Evolutionary conservation across 768 basidiomycete genomes (phyloP).

Genomic region (Termitomyces sp.): DNA sequence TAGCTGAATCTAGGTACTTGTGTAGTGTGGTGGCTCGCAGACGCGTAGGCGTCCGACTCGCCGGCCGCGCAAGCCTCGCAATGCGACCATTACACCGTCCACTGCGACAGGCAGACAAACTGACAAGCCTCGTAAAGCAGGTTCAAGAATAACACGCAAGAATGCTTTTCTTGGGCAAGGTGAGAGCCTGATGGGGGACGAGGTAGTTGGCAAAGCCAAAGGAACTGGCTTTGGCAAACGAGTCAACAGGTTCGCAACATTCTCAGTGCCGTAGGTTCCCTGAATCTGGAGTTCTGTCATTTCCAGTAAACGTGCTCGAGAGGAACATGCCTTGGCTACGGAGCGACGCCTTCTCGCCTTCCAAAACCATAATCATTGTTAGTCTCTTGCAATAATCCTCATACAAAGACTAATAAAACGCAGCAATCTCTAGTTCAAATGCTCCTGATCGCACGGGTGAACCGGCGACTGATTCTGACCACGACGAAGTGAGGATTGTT

Average conservation of each 20-base stretch:
- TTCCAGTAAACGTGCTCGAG: constrained; percentile 69
- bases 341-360: constrained; percentile 54
- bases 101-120: constrained; percentile 57
- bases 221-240: constrained; percentile 70
- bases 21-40: constrained; percentile 79
- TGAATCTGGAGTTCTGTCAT: background rate
- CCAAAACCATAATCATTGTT: constrained; percentile 27
- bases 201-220: constrained; percentile 24
- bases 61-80: constrained; percentile 21
- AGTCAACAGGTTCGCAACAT: constrained; percentile 49
- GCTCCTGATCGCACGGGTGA: constrained; percentile 8
- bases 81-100: constrained; percentile 42
- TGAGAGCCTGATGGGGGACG: constrained; percentile 40
- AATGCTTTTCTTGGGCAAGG: constrained; percentile 59
- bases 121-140: constrained; percentile 65
- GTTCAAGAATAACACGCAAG: constrained; percentile 59
- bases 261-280: background rate
- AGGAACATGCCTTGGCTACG: constrained; percentile 72
- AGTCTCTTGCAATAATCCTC: background rate
- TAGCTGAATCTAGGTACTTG: background rate
- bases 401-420: background rate
- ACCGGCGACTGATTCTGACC: constrained; percentile 22
- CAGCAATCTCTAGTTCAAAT: constrained; percentile 1
- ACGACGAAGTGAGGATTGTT: constrained; percentile 27
- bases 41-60: constrained; percentile 51